Evolutionary conservation across 31 red algal genomes (phyloP), one percentile per base, ranked within the genome.

Genomic region (Odonthalia washingtoniensis): DNA sequence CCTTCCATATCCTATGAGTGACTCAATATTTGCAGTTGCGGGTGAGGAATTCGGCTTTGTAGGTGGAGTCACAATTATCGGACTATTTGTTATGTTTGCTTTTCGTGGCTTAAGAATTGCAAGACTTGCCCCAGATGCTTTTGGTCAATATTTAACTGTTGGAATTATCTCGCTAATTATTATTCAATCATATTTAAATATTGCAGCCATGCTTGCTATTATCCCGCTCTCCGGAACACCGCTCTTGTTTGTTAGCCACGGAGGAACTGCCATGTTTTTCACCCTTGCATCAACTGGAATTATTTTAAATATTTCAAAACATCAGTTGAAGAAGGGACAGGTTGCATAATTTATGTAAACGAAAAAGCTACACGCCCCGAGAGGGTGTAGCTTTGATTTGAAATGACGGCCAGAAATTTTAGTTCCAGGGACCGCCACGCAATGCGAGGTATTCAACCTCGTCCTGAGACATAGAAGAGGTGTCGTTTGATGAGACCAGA

Each of bases 1-100:
- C 33, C 64, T 67, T 30, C 64, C 64, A 30, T 30, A 67, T 33
- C 27, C 64, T 33, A 30, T 67, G 30, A 67, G 33, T 35, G 64
- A 67, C 33, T 33, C 30, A 33, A 67, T 67, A 30, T 67, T 67
- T 67, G 64, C 64, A 33, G 64, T 67, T 67, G 27, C 33, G 27
- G 64, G 30, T 67, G 64, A 67, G 33, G 64, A 67, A 67, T 67
- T 30, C 30, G 64, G 64, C 30, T 67, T 67, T 67, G 64, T 67
- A 35, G 64, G 64, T 35, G 27, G 30, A 33, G 33, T 30, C 33
- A 35, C 33, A 35, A 33, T 67, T 30, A 35, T 67, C 27, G 33
- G 27, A 33, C 33, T 67, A 67, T 67, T 33, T 35, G 33, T 35
- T 33, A 33, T 67, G 27, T 67, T 67, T 35, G 64, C 64, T 30